These are phyloP conservation scores for Nepenthes mirabilis DNA, from an alignment of 148 eudicot genomes.

Conservation along the genomic window DNA sequence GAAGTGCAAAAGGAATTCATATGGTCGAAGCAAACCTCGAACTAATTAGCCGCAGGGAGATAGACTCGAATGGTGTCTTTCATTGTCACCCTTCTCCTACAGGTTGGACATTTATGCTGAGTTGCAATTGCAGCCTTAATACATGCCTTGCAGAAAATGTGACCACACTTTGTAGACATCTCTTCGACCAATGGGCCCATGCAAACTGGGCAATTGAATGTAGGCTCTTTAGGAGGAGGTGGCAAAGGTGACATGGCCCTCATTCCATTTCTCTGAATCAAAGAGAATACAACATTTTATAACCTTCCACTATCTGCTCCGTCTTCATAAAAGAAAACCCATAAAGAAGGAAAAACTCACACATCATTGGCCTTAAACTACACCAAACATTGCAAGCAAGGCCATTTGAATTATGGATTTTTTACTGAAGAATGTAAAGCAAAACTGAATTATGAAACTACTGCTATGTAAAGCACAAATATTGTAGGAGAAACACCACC, in stretches of 20 bases:
- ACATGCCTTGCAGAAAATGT: constrained; percentile 85
- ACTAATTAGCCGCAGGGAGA: constrained; percentile 52
- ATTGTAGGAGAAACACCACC: no score
- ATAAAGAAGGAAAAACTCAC: no score
- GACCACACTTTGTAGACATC: constrained; percentile 86
- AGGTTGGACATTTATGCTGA: constrained; percentile 83
- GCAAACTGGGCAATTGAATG: constrained; percentile 80
- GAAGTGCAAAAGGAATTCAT: not conserved
- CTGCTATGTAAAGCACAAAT: not conserved
- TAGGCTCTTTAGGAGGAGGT: constrained; percentile 50
- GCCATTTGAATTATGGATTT: no score
- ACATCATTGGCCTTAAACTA: no score
- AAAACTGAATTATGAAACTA: no score
- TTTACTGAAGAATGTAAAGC: no score
- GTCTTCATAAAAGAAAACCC: no score
- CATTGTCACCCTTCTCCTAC: constrained; percentile 55
- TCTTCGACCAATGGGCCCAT: constrained; percentile 69
- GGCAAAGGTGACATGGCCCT: constrained; percentile 15
- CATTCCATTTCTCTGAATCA: constrained; percentile 24
- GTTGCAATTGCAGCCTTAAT: constrained; percentile 48
- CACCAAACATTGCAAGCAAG: no score
- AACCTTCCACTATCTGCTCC: not conserved
- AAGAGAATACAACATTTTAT: constrained; percentile 6
- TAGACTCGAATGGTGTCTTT: constrained; percentile 63
- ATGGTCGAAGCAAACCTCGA: constrained; percentile 19